Conservation (phyloP, 2,329 filamentous ascomycete genomes). For the Pseudogymnoascus sp. region DNA sequence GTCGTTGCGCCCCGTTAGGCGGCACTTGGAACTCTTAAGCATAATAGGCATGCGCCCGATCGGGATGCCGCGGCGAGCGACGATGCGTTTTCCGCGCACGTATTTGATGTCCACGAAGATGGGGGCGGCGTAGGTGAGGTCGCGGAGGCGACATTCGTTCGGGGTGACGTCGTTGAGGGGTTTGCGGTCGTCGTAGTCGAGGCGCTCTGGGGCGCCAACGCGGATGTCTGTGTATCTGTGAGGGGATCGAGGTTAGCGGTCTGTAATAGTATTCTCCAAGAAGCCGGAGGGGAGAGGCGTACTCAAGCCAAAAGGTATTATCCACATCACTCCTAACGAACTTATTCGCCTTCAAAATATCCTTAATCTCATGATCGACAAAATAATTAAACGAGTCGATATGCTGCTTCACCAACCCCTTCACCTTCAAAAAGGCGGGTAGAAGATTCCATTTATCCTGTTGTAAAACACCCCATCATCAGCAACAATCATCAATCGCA, state of each 20-base stretch:
- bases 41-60: slow-evolving; percentile 94
- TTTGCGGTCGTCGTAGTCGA: slow-evolving; percentile 65
- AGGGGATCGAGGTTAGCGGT: slow-evolving; percentile 10
- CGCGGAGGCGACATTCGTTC: slow-evolving; percentile 91
- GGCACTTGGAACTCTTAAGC: slow-evolving; percentile 91
- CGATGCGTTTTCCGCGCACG: slow-evolving; percentile 68
- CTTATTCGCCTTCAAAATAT: slow-evolving; percentile 88
- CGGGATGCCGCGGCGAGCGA: slow-evolving; percentile 67
- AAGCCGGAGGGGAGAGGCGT: slow-evolving; percentile 14
- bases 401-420: slow-evolving; percentile 84
- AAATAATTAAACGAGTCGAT: slow-evolving; percentile 97
- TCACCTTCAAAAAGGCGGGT: slow-evolving; percentile 96
- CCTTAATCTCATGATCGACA: slow-evolving; percentile 91
- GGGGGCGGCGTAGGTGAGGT: slow-evolving; percentile 96
- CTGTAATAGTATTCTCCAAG: background rate
- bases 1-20: slow-evolving; percentile 75
- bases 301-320: slow-evolving; percentile 83
- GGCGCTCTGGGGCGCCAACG: slow-evolving; percentile 71
- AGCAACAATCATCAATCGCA: background rate
- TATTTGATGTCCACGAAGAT: slow-evolving; percentile 92
- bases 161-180: slow-evolving; percentile 73
- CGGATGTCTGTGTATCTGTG: slow-evolving; percentile 73
- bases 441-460: slow-evolving; percentile 95
- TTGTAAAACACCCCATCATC: slow-evolving; percentile 40
- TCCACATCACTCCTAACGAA: slow-evolving; percentile 88